Evolutionary conservation across 176 grass and related monocot species (phyloP).

Genomic region (Tillandsia leiboldiana): DNA sequence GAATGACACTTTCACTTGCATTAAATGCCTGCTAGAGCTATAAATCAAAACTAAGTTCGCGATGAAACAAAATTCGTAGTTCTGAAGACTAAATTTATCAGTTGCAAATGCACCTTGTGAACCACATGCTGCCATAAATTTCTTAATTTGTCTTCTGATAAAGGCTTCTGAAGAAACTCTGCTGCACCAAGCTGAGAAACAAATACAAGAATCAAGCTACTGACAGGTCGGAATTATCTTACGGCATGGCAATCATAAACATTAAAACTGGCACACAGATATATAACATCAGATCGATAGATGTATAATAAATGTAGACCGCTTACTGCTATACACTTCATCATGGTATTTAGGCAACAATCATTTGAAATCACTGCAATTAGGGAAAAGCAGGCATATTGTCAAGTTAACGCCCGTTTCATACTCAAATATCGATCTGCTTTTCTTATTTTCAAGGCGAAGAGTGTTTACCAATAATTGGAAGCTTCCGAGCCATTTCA

Average conservation of each 20-base stretch:
- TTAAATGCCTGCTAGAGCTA: conserved; percentile 32
- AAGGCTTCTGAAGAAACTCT: conserved; percentile 44
- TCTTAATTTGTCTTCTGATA: conserved; percentile 40
- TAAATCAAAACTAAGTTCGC: conserved; percentile 7
- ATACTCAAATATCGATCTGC: not conserved
- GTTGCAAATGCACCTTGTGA: conserved; percentile 35
- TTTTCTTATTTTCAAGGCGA: not conserved
- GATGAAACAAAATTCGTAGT: not conserved
- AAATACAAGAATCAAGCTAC: not conserved
- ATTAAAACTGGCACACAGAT: conserved; percentile 1
- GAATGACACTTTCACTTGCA: conserved; percentile 1
- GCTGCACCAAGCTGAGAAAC: conserved; percentile 35
- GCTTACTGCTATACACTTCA: conserved; percentile 53
- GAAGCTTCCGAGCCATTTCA: conserved; percentile 19
- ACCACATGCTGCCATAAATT: conserved; percentile 52
- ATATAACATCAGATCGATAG: not conserved
- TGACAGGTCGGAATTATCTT: conserved; percentile 7
- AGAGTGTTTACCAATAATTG: conserved; percentile 16
- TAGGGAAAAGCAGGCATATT: not conserved
- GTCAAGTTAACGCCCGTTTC: not conserved
- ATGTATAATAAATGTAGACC: not conserved
- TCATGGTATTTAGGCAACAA: conserved; percentile 34
- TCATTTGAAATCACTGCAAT: conserved; percentile 34
- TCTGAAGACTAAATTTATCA: not conserved
- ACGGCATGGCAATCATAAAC: not conserved